phyloP scores from a whole-genome alignment of 805 yeast species.

The Kuraishia floccosa region DNA sequence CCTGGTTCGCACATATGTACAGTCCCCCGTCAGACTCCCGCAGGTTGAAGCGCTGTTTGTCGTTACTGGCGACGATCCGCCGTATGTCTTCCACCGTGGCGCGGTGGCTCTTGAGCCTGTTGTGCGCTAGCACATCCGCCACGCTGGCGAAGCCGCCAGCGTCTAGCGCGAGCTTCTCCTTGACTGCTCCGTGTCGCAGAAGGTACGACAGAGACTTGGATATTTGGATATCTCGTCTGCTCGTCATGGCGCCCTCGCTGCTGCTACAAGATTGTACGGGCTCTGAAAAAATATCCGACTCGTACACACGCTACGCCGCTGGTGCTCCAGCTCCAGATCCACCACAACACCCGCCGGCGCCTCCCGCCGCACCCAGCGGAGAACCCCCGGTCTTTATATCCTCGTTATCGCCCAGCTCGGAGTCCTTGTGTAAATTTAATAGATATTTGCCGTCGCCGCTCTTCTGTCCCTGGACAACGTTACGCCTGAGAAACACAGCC shows the following conservation, averaged over 20 bases:
- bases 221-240: slow-evolving; percentile 36
- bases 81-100: slow-evolving; percentile 47
- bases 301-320: slow-evolving; percentile 3
- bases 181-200: slow-evolving; percentile 76
- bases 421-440: slow-evolving; percentile 66
- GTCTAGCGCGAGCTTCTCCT: slow-evolving; percentile 57
- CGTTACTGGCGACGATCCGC: slow-evolving; percentile 51
- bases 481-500: slow-evolving; percentile 53
- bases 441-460: slow-evolving; percentile 30
- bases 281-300: too few species aligned
- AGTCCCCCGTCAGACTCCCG: slow-evolving; percentile 15
- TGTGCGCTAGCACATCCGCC: slow-evolving; percentile 38
- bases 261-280: background rate
- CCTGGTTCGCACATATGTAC: slow-evolving; percentile 82
- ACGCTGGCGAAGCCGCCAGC: slow-evolving; percentile 55
- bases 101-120: slow-evolving; percentile 43
- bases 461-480: slow-evolving; percentile 78
- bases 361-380: slow-evolving; percentile 22
- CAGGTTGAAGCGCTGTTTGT: slow-evolving; percentile 61
- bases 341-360: slow-evolving; percentile 49
- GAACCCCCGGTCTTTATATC: slow-evolving; percentile 42
- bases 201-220: slow-evolving; percentile 71
- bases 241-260: background rate
- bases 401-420: slow-evolving; percentile 90
- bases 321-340: slow-evolving; percentile 28